Conservation (phyloP, 2,329 filamentous ascomycete species). For the Blumeriella jaapii region DNA sequence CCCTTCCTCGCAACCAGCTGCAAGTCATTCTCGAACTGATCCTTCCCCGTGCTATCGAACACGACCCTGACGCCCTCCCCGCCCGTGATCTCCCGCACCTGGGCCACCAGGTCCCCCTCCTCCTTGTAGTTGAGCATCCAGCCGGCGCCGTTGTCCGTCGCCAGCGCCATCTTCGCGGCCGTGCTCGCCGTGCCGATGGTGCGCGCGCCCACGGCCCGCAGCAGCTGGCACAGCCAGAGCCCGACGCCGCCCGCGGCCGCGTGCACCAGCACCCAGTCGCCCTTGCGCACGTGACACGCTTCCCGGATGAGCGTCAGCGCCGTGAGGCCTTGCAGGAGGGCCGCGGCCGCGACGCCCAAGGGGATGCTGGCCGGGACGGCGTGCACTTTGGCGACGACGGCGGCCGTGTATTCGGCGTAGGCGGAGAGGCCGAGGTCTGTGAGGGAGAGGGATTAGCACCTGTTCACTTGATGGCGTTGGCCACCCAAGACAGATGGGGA, state of each 20-base stretch:
- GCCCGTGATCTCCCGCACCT: conserved; percentile 58
- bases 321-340: conserved; percentile 72
- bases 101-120: conserved; percentile 44
- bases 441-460: too few relatives aligned
- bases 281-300: conserved; percentile 55
- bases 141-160: conserved; percentile 58
- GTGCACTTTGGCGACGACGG: conserved; percentile 42
- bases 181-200: conserved; percentile 72
- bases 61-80: conserved; percentile 65
- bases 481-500: too few relatives aligned
- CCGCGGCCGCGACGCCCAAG: conserved; percentile 53
- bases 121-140: conserved; percentile 58
- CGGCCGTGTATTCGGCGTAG: conserved; percentile 46
- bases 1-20: conserved; percentile 69
- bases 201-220: conserved; percentile 60
- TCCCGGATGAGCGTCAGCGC: conserved; percentile 71
- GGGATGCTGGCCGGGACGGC: conserved; percentile 52
- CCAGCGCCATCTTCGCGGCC: conserved; percentile 58
- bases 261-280: conserved; percentile 75
- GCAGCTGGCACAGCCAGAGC: conserved; percentile 61
- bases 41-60: conserved; percentile 78
- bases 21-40: conserved; percentile 70
- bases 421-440: conserved; percentile 39
- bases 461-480: too few relatives aligned
- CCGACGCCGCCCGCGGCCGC: conserved; percentile 79